Percentiles rank a stretch among this genome's conserved stretches.
Evolutionary conservation across 169 alveolate genomes (phyloP).

Genomic region (Plasmodium reichenowi): DNA sequence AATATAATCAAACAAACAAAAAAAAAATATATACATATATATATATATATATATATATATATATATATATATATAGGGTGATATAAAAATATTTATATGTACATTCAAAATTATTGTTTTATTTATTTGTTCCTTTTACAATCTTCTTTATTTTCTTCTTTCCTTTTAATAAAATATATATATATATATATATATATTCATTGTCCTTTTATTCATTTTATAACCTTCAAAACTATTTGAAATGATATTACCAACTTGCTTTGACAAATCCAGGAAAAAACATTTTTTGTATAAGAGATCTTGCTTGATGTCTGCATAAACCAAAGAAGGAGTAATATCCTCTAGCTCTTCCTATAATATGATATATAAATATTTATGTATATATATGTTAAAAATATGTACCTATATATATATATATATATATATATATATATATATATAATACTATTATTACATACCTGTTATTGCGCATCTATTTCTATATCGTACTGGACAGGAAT

Average conservation of each 20-base stretch:
- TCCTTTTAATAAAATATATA: no score
- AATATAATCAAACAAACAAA: no score
- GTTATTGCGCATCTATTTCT: constrained; percentile 82
- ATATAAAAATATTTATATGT: no score
- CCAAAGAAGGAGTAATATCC: constrained; percentile 82
- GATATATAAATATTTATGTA: not conserved
- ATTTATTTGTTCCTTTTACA: no score
- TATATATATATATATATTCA: no score
- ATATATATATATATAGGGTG: no score
- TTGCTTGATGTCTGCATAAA: constrained; percentile 82
- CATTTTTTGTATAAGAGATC: constrained; percentile 80
- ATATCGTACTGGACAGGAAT: constrained; percentile 80
- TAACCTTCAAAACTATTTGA: no score
- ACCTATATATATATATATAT: not conserved
- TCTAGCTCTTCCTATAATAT: constrained; percentile 80
- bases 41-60: no score
- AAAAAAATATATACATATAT: no score
- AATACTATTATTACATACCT: constrained; percentile 60
- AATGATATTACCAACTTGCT: constrained; percentile 82
- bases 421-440: not conserved
- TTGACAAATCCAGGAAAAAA: constrained; percentile 83
- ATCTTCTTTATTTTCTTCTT: no score
- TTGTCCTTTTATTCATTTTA: no score
- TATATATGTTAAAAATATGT: not conserved
- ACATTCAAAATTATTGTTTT: no score